These are phyloP conservation scores for Sanguinoderma infundibulare DNA, from an alignment of 1,284 basidiomycete genomes.

Conservation along the genomic window DNA sequence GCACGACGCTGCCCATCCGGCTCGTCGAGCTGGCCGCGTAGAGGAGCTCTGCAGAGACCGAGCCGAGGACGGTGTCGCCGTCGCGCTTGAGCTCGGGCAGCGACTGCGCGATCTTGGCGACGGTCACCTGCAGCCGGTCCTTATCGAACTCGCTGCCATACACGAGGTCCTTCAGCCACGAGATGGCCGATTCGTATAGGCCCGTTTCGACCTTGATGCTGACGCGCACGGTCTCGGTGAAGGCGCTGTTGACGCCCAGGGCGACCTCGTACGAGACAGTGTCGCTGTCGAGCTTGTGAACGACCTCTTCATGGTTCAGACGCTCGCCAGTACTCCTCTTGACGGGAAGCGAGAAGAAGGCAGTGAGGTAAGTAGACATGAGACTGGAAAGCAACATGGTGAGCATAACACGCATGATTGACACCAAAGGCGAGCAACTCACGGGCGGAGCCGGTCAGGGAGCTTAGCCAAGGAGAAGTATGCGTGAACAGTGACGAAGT, in stretches of 20 bases:
- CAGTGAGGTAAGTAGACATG: slow-evolving; percentile 81
- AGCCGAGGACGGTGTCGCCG: slow-evolving; percentile 80
- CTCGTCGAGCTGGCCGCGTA: slow-evolving; percentile 79
- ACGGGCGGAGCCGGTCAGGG: slow-evolving; percentile 79
- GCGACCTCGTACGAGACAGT: slow-evolving; percentile 87
- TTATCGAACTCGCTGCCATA: slow-evolving; percentile 83
- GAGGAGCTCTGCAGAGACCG: slow-evolving; percentile 73
- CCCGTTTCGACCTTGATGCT: slow-evolving; percentile 84
- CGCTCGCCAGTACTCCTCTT: slow-evolving; percentile 69
- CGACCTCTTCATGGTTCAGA: slow-evolving; percentile 88
- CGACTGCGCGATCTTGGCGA: slow-evolving; percentile 90
- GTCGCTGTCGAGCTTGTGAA: slow-evolving; percentile 89
- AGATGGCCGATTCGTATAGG: slow-evolving; percentile 83
- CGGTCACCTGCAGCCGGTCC: slow-evolving; percentile 86
- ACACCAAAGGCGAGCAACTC: slow-evolving; percentile 17
- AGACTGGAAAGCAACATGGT: slow-evolving; percentile 51
- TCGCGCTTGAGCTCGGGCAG: slow-evolving; percentile 95
- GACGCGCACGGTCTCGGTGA: slow-evolving; percentile 80
- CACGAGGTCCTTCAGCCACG: slow-evolving; percentile 92
- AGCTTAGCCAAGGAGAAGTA: slow-evolving; percentile 78
- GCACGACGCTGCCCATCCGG: slow-evolving; percentile 73
- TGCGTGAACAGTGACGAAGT: slow-evolving; percentile 87
- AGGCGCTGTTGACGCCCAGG: slow-evolving; percentile 72
- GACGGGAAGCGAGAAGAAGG: slow-evolving; percentile 92
- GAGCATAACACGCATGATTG: slow-evolving; percentile 9